Base-by-base conservation (phyloP, 352 stramenopile genomes). In the Pythium phragmitis region DNA sequence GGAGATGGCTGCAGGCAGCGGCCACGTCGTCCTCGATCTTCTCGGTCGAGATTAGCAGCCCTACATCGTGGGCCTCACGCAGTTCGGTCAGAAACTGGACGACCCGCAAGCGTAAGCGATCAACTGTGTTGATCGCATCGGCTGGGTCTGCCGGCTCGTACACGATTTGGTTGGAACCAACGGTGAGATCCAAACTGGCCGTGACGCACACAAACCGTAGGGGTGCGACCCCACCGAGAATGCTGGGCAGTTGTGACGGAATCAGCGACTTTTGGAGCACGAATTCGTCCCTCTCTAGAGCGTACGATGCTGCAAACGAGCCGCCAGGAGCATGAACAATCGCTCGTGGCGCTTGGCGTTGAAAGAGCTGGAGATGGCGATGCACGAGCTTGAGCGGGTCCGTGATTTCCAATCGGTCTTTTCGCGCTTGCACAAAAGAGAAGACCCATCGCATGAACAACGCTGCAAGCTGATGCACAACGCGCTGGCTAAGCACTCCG, bases 361-460 rank as follows among this genome's bases (percentile, higher is more conserved):
- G 33, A 33, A 74, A 82, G n/a, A 60, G 37, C 30, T 87, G 68
- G 2, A 75, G 46, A 36, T 69, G 67, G 1, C 39, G 41, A 58
- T 74, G 73, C 4, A 88, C 37, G 5, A 63, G 17, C 0, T 56
- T 4, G 30, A 60, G 16, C 17, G 56, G 26, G n/a, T 43, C 28
- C 14, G 12, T 19, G 4, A 26, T n/a, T 34, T 8, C 23, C 7
- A 26, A 26, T 30, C 28, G 37, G 4, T 39, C 5, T 5, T 1
- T 14, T 26, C 19, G 47, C 9, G 9, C 9, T 30, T 19, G 50
- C n/a, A 46, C 33, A 4, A 36, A 7, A 13, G 14, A 4, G 50
- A 88, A 89, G 6, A 89, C 26, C 81, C 83, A 92, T 21, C 80
- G 50, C 17, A 88, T 46, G 1, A 89, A 69, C 21, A 92, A 61